These are phyloP conservation scores for Syncephalastrum sp. DNA, from an alignment of 371 early-diverging fungal genomes.

Conservation along the genomic window DNA sequence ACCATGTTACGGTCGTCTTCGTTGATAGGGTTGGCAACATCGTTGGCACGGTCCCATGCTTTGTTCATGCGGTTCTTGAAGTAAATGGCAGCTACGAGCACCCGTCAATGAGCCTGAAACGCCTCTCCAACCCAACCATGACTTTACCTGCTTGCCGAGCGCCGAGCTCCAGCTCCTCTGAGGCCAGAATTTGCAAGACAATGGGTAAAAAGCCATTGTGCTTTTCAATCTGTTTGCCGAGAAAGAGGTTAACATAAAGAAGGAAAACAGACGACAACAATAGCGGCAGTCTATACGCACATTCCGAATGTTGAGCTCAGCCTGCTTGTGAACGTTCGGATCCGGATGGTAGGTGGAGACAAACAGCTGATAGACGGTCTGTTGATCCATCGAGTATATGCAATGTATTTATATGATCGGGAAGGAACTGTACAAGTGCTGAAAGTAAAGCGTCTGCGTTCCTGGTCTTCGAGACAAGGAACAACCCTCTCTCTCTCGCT, in stretches of 20 bases:
- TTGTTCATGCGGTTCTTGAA: constrained; percentile 86
- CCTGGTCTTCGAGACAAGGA: too few species aligned
- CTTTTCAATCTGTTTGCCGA: constrained; percentile 47
- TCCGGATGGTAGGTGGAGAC: constrained; percentile 79
- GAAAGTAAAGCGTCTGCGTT: too few species aligned
- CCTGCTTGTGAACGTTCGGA: constrained; percentile 71
- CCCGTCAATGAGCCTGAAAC: neutral
- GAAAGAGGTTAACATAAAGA: constrained; percentile 2
- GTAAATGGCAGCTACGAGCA: constrained; percentile 80
- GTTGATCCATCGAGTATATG: constrained; percentile 44
- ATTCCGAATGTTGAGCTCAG: constrained; percentile 56
- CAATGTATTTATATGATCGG: too few species aligned
- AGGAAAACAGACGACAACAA: neutral
- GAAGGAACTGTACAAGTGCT: too few species aligned
- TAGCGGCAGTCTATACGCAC: constrained; percentile 18
- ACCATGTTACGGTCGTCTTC: constrained; percentile 72
- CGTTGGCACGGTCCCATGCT: constrained; percentile 66
- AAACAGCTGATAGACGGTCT: constrained; percentile 64
- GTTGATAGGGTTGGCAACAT: constrained; percentile 46
- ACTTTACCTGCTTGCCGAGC: constrained; percentile 77
- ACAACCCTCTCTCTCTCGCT: too few species aligned
- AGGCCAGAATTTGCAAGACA: constrained; percentile 68
- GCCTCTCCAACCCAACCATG: neutral
- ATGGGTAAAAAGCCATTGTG: constrained; percentile 67
- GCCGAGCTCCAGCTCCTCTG: constrained; percentile 57